These are phyloP conservation scores for Syzygium aqueum DNA, from an alignment of 345 rosid species.

Conservation along the genomic window DNA sequence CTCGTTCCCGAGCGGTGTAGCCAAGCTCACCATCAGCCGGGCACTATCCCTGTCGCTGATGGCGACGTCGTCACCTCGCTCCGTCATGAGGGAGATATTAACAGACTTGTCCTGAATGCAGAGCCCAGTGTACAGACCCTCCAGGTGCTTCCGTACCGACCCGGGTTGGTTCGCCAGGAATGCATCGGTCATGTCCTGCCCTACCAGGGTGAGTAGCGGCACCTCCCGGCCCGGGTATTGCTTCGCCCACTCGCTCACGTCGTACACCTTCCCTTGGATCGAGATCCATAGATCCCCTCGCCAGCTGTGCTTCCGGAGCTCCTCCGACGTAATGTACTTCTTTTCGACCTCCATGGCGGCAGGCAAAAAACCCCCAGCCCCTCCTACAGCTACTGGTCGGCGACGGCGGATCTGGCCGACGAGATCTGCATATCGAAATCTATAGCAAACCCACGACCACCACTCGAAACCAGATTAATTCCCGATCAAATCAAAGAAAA, in stretches of 20 bases:
- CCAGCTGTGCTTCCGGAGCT: constrained; percentile 48
- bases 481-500: not conserved
- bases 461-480: not conserved
- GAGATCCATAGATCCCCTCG: constrained; percentile 85
- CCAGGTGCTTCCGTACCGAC: constrained; percentile 69
- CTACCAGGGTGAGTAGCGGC: constrained; percentile 61
- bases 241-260: constrained; percentile 64
- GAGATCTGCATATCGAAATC: not conserved
- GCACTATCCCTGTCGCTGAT: no score
- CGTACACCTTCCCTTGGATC: constrained; percentile 74
- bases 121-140: constrained; percentile 54
- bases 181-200: constrained; percentile 88
- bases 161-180: constrained; percentile 91
- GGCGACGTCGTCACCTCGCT: no score
- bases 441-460: not conserved
- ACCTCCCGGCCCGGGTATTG: constrained; percentile 86
- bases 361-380: not conserved
- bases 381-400: not conserved
- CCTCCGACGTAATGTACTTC: constrained; percentile 51
- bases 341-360: constrained; percentile 11
- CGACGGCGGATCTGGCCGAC: not conserved
- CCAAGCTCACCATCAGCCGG: no score
- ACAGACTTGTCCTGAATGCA: constrained; percentile 30
- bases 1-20: no score
- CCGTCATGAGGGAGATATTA: no score